Base-by-base conservation (phyloP, 108 stramenopile species). In the Cyclotella distinguenda region DNA sequence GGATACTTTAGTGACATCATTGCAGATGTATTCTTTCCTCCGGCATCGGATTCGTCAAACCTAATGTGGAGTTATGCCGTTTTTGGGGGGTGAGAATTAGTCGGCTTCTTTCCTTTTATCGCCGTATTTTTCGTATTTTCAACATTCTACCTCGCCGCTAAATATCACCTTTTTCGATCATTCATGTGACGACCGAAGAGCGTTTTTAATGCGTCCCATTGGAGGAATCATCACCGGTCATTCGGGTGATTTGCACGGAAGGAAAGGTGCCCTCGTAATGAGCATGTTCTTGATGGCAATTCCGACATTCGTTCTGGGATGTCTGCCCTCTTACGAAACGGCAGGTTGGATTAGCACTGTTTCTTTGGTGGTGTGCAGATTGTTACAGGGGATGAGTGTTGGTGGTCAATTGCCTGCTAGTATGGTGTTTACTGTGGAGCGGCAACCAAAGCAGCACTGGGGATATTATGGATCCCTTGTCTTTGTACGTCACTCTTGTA, bases 331-430 rank as follows among this genome's bases (percentile, higher is more conserved):
- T 0, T 96, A 89, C 48, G 74, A 73, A 11, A 64, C 60, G 8
- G 83, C 83, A 58, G 95, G 95, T 0, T 59, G 44, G 21, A 39
- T 31, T 18, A 84, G 92, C 23, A 83, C 89, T 6, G 61, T 86
- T 19, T 52, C 87, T 0, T 47, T 96, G 40, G 74, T 90, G 19
- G 11, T 86, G 0, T 68, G 88, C 46, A 77, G 95, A 38, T 78
- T 96, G 82, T 19, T 91, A 38, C 95, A 96, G 67, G 95, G 95
- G 0, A 61, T 94, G 54, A 79, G 75, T 60, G 95, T 95, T 0
- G 94, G 94, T 11, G 93, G 89, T 0, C 95, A 95, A 64, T 58
- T 95, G 34, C 89, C 87, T 60, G 79, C 83, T 16, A 78, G 79
- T 21, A 57, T 88, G 15, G 83, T 94, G 26, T 90, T 83, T 60